A percentile compares a stretch with the other conserved stretches of the same genome.
phyloP scores from a whole-genome alignment of 1,139 yeast genomes.

The Debaryomyces robertsiae region DNA sequence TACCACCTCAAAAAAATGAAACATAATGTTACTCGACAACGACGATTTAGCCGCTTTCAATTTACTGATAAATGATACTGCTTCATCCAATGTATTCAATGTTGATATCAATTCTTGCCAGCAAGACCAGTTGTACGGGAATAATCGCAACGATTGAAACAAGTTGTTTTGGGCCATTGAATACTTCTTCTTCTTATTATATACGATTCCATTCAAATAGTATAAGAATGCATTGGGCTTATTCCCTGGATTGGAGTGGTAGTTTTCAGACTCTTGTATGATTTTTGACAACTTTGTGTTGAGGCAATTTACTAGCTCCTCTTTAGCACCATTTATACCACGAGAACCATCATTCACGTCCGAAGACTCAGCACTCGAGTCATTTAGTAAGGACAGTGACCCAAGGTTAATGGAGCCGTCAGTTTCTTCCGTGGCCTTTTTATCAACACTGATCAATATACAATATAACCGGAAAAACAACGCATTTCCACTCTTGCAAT shows the following conservation, averaged over 20 bases:
- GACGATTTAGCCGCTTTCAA: slow-evolving; percentile 29
- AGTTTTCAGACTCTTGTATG: slow-evolving; percentile 41
- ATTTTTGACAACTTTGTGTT: slow-evolving; percentile 44
- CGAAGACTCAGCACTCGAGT: slow-evolving; percentile 10
- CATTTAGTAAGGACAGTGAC: slow-evolving; percentile 15
- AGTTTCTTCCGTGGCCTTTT: slow-evolving; percentile 68
- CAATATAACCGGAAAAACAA: slow-evolving; percentile 71
- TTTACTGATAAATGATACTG: slow-evolving; percentile 47
- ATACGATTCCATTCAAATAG: slow-evolving; percentile 69
- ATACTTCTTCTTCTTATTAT: slow-evolving; percentile 62
- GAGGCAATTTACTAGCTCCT: slow-evolving; percentile 20
- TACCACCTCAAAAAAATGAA: slow-evolving; percentile 67
- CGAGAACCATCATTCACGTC: slow-evolving; percentile 16
- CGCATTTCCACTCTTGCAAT: slow-evolving; percentile 56
- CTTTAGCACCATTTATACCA: slow-evolving; percentile 16
- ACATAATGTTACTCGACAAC: slow-evolving; percentile 49
- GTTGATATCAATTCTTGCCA: slow-evolving; percentile 84
- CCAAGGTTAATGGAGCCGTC: slow-evolving; percentile 56
- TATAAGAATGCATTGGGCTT: slow-evolving; percentile 61
- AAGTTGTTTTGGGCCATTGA: slow-evolving; percentile 61
- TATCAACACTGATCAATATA: slow-evolving; percentile 71
- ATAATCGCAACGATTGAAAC: slow-evolving; percentile 57
- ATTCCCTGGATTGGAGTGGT: slow-evolving; percentile 23
- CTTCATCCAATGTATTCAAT: slow-evolving; percentile 65
- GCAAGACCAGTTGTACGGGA: slow-evolving; percentile 92